phyloP scores from a whole-genome alignment of 2,329 filamentous ascomycete species.

The Alternaria ventricosa region DNA sequence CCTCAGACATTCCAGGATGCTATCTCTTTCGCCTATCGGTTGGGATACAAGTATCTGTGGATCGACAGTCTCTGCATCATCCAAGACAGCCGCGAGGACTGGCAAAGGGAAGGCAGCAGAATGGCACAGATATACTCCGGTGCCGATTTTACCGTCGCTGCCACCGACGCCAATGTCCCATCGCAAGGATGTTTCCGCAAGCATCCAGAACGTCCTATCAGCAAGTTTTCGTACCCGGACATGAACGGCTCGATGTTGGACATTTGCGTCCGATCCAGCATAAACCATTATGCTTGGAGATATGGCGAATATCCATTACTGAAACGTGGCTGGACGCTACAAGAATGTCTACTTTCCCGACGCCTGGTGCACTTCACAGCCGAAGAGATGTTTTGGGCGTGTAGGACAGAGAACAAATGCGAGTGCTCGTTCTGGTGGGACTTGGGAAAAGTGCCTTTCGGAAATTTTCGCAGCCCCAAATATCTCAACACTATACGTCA shows the following conservation, averaged over 20 bases:
- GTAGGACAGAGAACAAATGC: neutral
- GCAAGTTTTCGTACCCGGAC: neutral
- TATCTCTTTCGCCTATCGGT: conserved; percentile 7
- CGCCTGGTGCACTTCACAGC: conserved; percentile 2
- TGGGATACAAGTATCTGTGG: conserved; percentile 25
- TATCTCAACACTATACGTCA: neutral
- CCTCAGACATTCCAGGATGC: conserved; percentile 22
- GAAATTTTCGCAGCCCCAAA: neutral
- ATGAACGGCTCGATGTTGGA: neutral
- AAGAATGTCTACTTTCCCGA: conserved; percentile 8
- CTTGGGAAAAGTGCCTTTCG: neutral
- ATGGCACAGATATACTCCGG: conserved; percentile 24
- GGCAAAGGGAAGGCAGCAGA: conserved; percentile 20
- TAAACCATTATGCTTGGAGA: neutral
- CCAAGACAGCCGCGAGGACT: conserved; percentile 21
- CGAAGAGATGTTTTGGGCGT: conserved; percentile 9
- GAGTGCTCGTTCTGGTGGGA: neutral
- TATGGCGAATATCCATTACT: neutral
- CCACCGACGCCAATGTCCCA: neutral
- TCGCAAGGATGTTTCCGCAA: conserved; percentile 6
- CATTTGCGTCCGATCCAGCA: neutral
- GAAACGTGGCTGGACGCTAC: conserved; percentile 1
- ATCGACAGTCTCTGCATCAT: conserved; percentile 25
- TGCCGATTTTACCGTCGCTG: conserved; percentile 17
- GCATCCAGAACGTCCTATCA: neutral